Evolutionary conservation across 1,284 basidiomycete species (phyloP).

Genomic region (Trichosporon asahii): DNA sequence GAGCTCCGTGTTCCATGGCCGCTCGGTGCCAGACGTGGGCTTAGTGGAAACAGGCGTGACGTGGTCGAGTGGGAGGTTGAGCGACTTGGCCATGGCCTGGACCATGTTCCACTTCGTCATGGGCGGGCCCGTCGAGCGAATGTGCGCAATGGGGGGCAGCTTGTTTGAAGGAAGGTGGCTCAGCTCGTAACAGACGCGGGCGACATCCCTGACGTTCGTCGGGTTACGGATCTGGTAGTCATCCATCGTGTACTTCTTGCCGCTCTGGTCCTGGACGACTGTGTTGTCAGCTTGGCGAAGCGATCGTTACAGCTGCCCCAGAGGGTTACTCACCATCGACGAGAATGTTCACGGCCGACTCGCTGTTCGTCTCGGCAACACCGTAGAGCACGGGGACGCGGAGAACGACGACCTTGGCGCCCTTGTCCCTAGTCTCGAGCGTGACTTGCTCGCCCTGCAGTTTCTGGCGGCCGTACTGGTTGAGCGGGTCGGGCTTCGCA

Average conservation of each 20-base stretch:
- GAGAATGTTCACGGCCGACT: constrained; percentile 55
- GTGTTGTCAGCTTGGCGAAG: not conserved
- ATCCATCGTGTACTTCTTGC: constrained; percentile 53
- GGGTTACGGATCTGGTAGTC: constrained; percentile 54
- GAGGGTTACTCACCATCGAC: constrained; percentile 42
- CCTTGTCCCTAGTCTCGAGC: constrained; percentile 32
- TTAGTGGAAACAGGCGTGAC: constrained; percentile 38
- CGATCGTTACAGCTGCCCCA: not conserved
- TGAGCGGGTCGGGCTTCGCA: constrained; percentile 53
- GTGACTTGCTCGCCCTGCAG: constrained; percentile 46
- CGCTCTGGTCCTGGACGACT: constrained; percentile 53
- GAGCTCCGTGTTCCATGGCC: constrained; percentile 50
- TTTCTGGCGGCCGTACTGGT: constrained; percentile 54
- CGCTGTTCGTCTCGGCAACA: constrained; percentile 49
- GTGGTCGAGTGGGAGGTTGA: constrained; percentile 43
- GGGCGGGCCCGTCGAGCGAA: constrained; percentile 49
- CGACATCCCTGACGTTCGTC: constrained; percentile 55
- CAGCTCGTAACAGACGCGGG: constrained; percentile 51
- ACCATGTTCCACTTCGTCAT: constrained; percentile 57
- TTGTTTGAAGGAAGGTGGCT: constrained; percentile 31
- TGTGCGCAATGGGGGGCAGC: constrained; percentile 52
- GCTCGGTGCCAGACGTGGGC: constrained; percentile 37
- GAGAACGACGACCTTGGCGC: constrained; percentile 44
- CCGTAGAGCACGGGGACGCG: constrained; percentile 55
- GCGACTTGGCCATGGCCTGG: constrained; percentile 40